Evolutionary conservation across 1,284 basidiomycete genomes (phyloP).

Genomic region (Malassezia vespertilionis): DNA sequence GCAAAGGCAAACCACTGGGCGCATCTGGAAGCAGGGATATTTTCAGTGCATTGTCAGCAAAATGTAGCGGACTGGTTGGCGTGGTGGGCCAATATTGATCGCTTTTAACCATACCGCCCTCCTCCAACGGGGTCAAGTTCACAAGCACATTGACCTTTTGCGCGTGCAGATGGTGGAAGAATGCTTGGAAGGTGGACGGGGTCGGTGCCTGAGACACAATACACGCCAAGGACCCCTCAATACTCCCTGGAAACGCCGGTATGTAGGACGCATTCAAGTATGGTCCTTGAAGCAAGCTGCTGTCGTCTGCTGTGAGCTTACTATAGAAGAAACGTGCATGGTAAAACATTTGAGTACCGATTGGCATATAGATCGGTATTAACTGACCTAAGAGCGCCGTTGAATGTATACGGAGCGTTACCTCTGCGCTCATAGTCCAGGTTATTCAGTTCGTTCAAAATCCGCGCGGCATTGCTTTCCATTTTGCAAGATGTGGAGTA

Average conservation of each 20-base stretch:
- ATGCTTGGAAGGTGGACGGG: constrained; percentile 76
- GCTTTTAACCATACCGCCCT: constrained; percentile 31
- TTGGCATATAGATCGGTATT: neutral
- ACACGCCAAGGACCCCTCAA: constrained; percentile 53
- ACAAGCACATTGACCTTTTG: constrained; percentile 24
- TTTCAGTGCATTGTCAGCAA: neutral
- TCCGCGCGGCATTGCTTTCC: too few relatives aligned
- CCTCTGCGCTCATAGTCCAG: too few relatives aligned
- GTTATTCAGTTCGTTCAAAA: too few relatives aligned
- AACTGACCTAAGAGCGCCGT: too few relatives aligned
- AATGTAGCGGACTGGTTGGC: constrained; percentile 12
- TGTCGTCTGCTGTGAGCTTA: constrained; percentile 20
- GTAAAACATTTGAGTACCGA: constrained; percentile 14
- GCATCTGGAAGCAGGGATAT: neutral
- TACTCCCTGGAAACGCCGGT: constrained; percentile 17
- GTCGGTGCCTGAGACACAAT: constrained; percentile 93
- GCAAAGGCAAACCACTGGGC: neutral
- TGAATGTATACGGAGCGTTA: too few relatives aligned
- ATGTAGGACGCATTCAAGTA: constrained; percentile 37
- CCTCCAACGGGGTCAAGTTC: constrained; percentile 39
- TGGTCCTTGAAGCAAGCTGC: constrained; percentile 24
- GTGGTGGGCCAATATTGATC: constrained; percentile 40
- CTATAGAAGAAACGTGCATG: constrained; percentile 1
- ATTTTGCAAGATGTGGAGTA: too few relatives aligned
- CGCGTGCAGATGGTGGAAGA: constrained; percentile 51